phyloP scores from a whole-genome alignment of 495 filamentous ascomycete species.

The Penicillium cinerascens region DNA sequence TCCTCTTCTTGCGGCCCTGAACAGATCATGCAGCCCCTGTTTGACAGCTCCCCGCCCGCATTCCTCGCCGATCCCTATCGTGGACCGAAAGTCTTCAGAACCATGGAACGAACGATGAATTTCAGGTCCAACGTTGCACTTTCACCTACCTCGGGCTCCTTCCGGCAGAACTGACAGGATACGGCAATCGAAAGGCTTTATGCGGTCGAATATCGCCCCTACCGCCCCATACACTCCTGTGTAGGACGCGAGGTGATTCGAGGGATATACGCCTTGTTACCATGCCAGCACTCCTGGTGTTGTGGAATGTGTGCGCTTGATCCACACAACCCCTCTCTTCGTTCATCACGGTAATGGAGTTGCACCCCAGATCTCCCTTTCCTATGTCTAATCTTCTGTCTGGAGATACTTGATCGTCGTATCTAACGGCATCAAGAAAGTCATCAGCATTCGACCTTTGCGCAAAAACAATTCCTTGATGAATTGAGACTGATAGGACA shows the following conservation, averaged over 20 bases:
- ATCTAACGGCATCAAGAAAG: neutral
- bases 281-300: conserved; percentile 23
- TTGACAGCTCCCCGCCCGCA: conserved; percentile 23
- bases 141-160: neutral
- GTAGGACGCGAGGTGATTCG: conserved; percentile 10
- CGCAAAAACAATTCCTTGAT: neutral
- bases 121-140: conserved; percentile 12
- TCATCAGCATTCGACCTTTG: neutral
- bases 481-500: neutral
- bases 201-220: conserved; percentile 5
- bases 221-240: neutral
- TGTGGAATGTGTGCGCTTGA: conserved; percentile 19
- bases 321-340: conserved; percentile 9
- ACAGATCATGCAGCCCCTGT: neutral
- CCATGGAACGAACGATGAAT: conserved; percentile 16
- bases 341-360: conserved; percentile 4
- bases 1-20: neutral
- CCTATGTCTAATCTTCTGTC: neutral
- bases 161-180: neutral
- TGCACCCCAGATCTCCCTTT: conserved; percentile 1
- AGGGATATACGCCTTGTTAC: conserved; percentile 24
- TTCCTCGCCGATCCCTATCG: conserved; percentile 14
- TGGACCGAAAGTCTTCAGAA: conserved; percentile 6
- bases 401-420: neutral
- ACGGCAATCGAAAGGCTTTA: neutral